Evolutionary conservation across 2,329 filamentous ascomycete genomes (phyloP).

Genomic region (Pseudogymnoascus sp.): DNA sequence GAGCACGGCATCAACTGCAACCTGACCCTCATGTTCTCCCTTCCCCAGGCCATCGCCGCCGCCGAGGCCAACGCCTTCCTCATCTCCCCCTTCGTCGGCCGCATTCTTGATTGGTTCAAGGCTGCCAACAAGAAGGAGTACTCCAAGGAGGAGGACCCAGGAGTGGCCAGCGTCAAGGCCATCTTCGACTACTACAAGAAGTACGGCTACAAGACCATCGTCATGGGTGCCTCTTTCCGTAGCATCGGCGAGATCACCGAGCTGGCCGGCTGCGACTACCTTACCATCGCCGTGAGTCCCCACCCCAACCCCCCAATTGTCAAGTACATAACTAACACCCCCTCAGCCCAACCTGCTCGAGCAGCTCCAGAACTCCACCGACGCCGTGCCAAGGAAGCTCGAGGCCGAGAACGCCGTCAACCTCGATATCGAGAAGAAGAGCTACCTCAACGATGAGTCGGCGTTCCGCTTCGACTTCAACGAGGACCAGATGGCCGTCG

Average conservation of each 20-base stretch:
- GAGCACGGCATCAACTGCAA: constrained; percentile 98
- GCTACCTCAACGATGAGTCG: constrained; percentile 83
- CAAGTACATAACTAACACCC: background rate
- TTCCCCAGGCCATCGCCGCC: constrained; percentile 86
- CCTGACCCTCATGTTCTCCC: constrained; percentile 97
- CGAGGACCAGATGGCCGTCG: constrained; percentile 97
- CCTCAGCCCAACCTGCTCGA: constrained; percentile 80
- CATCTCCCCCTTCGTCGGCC: constrained; percentile 98
- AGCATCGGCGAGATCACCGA: constrained; percentile 95
- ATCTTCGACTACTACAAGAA: constrained; percentile 99
- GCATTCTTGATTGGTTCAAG: constrained; percentile 99
- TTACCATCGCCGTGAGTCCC: constrained; percentile 80
- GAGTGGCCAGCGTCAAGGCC: constrained; percentile 82
- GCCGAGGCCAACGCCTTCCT: constrained; percentile 94
- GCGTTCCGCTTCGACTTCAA: constrained; percentile 98
- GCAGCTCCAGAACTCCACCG: constrained; percentile 79
- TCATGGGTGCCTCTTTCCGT: constrained; percentile 99
- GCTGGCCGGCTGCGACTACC: constrained; percentile 95
- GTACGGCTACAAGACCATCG: constrained; percentile 96
- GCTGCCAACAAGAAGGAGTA: constrained; percentile 89
- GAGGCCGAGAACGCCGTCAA: constrained; percentile 55
- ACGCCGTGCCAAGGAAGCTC: constrained; percentile 85
- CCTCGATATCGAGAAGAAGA: constrained; percentile 77
- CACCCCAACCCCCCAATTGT: background rate
- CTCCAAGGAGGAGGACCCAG: constrained; percentile 81